These are phyloP conservation scores for Salvia splendens DNA, from an alignment of 257 asterid species.

Conservation along the genomic window DNA sequence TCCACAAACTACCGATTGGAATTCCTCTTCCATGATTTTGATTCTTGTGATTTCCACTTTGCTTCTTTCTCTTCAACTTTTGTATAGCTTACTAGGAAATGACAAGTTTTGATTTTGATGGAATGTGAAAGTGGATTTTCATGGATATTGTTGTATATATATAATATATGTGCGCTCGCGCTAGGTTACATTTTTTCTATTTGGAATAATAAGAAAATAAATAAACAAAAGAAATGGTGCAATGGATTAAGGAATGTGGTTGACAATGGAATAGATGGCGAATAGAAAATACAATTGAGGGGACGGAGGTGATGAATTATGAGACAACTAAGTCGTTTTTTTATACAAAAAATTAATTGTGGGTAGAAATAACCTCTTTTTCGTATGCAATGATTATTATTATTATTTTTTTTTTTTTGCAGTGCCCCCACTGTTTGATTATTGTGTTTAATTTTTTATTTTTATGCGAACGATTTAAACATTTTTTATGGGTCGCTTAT, in stretches of 20 bases:
- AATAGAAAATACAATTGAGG: neutral
- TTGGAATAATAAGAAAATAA: neutral
- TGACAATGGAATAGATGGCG: constrained; percentile 44
- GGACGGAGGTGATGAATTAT: neutral
- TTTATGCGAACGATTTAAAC: constrained; percentile 22
- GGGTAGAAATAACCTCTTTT: constrained; percentile 22
- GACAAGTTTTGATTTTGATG: constrained; percentile 7
- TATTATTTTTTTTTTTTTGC: neutral
- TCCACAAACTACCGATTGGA: constrained; percentile 67
- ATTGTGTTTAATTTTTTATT: constrained; percentile 19
- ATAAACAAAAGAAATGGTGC: neutral
- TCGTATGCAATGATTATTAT: neutral
- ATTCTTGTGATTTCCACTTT: neutral
- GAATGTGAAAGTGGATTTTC: constrained; percentile 38
- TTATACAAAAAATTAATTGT: constrained; percentile 13
- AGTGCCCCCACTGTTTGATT: constrained; percentile 19
- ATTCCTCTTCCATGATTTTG: constrained; percentile 67
- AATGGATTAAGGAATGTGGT: constrained; percentile 40
- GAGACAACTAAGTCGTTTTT: constrained; percentile 8
- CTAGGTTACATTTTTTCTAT: neutral
- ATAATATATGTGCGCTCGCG: constrained; percentile 9
- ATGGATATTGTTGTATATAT: constrained; percentile 25
- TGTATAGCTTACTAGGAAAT: neutral
- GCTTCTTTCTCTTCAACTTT: neutral
- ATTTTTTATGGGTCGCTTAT: constrained; percentile 27